These are phyloP conservation scores for Pythium biforme DNA, from an alignment of 352 stramenopile species.

Conservation along the genomic window DNA sequence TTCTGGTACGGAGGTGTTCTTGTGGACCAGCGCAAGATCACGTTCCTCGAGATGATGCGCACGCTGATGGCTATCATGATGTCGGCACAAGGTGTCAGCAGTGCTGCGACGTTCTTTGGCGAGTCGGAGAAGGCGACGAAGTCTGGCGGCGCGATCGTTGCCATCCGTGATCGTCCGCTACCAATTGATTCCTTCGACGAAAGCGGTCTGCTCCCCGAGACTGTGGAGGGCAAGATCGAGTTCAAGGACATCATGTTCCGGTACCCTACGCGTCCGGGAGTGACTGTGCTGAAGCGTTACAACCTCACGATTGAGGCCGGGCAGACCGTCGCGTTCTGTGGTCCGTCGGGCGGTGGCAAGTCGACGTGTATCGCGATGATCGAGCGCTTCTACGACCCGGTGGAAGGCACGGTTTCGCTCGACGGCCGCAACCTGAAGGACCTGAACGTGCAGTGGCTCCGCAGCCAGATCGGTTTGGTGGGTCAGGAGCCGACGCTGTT, in stretches of 20 bases:
- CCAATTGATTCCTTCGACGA: slow-evolving; percentile 42
- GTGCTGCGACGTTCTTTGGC: too few species aligned
- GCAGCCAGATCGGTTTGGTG: slow-evolving; percentile 50
- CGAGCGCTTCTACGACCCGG: slow-evolving; percentile 74
- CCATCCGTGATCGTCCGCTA: slow-evolving; percentile 34
- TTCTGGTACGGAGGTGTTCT: slow-evolving; percentile 27
- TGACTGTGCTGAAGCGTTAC: slow-evolving; percentile 76
- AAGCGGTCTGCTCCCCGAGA: slow-evolving; percentile 17
- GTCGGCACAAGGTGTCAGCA: slow-evolving; percentile 28
- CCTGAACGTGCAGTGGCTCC: slow-evolving; percentile 61
- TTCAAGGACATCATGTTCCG: slow-evolving; percentile 73
- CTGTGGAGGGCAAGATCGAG: slow-evolving; percentile 36
- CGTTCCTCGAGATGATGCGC: slow-evolving; percentile 37
- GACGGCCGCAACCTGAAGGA: slow-evolving; percentile 72
- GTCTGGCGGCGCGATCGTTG: slow-evolving; percentile 20
- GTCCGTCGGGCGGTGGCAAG: slow-evolving; percentile 15
- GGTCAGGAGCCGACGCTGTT: slow-evolving; percentile 55
- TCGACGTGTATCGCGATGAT: slow-evolving; percentile 33
- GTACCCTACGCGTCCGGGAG: slow-evolving; percentile 64
- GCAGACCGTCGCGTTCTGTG: slow-evolving; percentile 51
- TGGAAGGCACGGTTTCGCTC: slow-evolving; percentile 54
- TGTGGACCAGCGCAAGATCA: slow-evolving; percentile 39
- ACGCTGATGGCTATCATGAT: slow-evolving; percentile 44
- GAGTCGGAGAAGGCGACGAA: slow-evolving; percentile 74
- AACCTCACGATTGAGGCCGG: slow-evolving; percentile 74